Evolutionary conservation across 2,329 filamentous ascomycete genomes (phyloP), one percentile per base, ranked within the genome.

Genomic region (Penicillium verrucosum): DNA sequence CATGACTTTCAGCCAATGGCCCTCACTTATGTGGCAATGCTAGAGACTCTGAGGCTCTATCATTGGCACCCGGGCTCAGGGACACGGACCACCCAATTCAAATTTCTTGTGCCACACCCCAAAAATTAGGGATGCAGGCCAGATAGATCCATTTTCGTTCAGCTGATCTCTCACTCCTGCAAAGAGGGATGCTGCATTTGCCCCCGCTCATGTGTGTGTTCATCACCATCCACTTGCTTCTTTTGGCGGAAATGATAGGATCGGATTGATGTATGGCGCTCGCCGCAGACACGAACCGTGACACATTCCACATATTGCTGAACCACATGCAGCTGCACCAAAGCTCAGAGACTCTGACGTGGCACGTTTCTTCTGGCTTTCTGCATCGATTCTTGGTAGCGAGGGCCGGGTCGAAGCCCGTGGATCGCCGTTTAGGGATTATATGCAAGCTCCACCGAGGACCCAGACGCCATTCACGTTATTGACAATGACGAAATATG

Each of bases 161-260:
- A 75, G 73, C 72, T 75, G 73, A 75, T 73, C 72, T 70, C 60
- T 68, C 64, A 69, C 63, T 60, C 65, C 71, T 75, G 73, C 73
- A 75, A 69, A 73, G 62, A 64, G 65, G 69, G 67, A 70, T 73
- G 65, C 68, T 67, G 70, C 73, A 74, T 73, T 59, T 63, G 65
- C 53, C 68, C 67, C 68, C 68, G 65, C 68, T 69, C 65, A 69
- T 67, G 66, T 74, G 70, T 72, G 72, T 69, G 69, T 68, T 68
- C 62, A 64, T 61, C 58, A 56, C 66, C 63, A 60, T 59, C 63
- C 51, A 62, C 62, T 65, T 67, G 61, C 63, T 58, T 53, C 54
- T 49, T 61, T 64, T 59, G 63, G 57, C 51, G 44, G 55, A 64
- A 64, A 62, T 70, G 70, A 74, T 73, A 72, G 68, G 70, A 65